Evolutionary conservation across 1,284 basidiomycete genomes (phyloP), one percentile per base, ranked within the genome.

Genomic region (Volvariella surrecta): DNA sequence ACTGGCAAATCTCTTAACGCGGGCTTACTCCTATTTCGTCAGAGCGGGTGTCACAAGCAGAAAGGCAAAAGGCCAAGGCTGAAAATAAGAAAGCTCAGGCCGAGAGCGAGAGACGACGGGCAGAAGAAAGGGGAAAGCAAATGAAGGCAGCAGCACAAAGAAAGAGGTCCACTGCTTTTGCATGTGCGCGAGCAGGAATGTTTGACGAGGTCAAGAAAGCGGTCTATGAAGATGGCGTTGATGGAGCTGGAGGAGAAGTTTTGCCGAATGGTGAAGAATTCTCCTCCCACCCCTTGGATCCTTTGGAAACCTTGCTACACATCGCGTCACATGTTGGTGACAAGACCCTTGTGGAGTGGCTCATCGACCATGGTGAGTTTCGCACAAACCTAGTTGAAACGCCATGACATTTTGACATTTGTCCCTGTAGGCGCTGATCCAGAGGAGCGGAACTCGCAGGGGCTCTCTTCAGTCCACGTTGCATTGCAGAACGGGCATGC

Each of bases 191-290:
- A 11, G 54, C 58, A 13, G 71, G 74, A 4, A 65, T 82, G 32
- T 52, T 59, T 18, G 67, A 61, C 2, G 61, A 59, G 39, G 84
- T 85, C 38, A 77, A 73, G 62, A 72, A 73, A 48, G 75, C 74
- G 22, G 58, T 86, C 13, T 85, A 74, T 72, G 80, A 84, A 61
- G 70, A 82, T 40, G 62, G 66, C 20, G 79, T 86, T 42, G 82
- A 85, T 59, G 77, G 80, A 39, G 66, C 74, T 15, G 82, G 82
- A 28, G 79, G 80, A 19, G 83, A 87, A 62, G 59, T 79, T 43
- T 75, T 73, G 52, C 51, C 58, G 41, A 76, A 75, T n/a, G 74
- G 70, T 46, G 70, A 74, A 39, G 67, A 63, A 34, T 76, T 77
- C 50, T 67, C 76, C 42, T 58, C 65, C 48, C 48, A 39, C 8